Conservation (phyloP, 345 rosid species). For the Melaleuca quinquenervia region DNA sequence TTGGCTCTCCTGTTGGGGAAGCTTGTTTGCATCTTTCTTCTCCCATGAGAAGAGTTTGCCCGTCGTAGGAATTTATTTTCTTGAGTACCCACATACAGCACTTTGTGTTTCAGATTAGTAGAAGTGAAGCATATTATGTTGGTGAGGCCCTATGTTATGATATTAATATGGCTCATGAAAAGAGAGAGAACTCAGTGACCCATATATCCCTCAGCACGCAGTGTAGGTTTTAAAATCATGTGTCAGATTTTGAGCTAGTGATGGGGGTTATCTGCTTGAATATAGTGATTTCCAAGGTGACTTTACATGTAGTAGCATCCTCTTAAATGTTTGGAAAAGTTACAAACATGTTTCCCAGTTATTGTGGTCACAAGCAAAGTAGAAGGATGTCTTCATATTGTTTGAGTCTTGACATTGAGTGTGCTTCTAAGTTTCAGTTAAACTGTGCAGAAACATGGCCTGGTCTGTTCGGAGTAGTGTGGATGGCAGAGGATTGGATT, state of each 20-base stretch:
- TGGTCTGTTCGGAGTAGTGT: conserved; percentile 45
- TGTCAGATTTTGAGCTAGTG: background rate
- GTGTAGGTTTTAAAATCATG: background rate
- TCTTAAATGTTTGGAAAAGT: background rate
- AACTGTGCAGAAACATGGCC: conserved; percentile 31
- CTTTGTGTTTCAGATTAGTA: background rate
- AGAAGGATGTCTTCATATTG: background rate
- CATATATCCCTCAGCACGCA: background rate
- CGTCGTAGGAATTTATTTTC: background rate
- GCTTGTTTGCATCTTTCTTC: background rate
- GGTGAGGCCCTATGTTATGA: background rate
- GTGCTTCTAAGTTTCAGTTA: background rate
- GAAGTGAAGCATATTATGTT: background rate
- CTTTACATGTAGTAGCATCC: background rate
- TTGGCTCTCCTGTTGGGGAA: background rate
- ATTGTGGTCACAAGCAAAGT: background rate
- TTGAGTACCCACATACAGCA: background rate
- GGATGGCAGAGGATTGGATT: conserved; percentile 42
- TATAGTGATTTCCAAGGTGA: background rate
- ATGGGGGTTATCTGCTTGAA: background rate
- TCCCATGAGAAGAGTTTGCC: background rate
- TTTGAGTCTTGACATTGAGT: background rate
- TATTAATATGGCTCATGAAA: background rate
- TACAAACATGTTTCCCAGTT: background rate
- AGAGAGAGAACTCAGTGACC: background rate